Conservation (phyloP, 441 rosid species). For the Rhodomyrtus psidioides region DNA sequence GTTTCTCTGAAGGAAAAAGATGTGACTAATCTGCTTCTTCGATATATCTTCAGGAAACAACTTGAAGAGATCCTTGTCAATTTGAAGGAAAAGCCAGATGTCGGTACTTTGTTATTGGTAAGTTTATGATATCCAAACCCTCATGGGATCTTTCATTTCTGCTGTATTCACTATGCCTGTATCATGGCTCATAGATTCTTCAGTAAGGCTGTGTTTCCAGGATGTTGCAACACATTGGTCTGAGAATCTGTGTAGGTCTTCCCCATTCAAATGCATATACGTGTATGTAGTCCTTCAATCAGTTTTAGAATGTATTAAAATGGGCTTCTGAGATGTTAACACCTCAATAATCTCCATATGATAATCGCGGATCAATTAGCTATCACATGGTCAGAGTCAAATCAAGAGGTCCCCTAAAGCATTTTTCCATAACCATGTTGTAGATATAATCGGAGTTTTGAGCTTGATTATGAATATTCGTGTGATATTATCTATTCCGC, state of each 20-base stretch:
- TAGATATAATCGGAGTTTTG: neutral
- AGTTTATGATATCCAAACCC: neutral
- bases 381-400: neutral
- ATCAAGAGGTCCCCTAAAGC: neutral
- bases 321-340: neutral
- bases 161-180: neutral
- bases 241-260: neutral
- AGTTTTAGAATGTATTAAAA: neutral
- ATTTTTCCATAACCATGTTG: neutral
- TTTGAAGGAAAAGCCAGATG: slow-evolving; percentile 94
- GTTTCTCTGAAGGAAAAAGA: neutral
- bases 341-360: neutral
- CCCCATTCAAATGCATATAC: neutral
- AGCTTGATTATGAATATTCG: neutral
- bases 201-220: neutral
- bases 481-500: neutral
- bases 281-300: neutral
- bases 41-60: slow-evolving; percentile 68
- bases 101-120: slow-evolving; percentile 80
- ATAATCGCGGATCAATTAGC: neutral
- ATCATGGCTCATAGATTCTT: neutral
- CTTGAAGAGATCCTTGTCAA: slow-evolving; percentile 77
- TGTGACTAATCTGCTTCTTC: neutral
- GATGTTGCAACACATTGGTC: neutral
- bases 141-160: neutral